These are phyloP conservation scores for Pseudotsuga menziesii DNA, from an alignment of 75 land plant species.

Conservation along the genomic window DNA sequence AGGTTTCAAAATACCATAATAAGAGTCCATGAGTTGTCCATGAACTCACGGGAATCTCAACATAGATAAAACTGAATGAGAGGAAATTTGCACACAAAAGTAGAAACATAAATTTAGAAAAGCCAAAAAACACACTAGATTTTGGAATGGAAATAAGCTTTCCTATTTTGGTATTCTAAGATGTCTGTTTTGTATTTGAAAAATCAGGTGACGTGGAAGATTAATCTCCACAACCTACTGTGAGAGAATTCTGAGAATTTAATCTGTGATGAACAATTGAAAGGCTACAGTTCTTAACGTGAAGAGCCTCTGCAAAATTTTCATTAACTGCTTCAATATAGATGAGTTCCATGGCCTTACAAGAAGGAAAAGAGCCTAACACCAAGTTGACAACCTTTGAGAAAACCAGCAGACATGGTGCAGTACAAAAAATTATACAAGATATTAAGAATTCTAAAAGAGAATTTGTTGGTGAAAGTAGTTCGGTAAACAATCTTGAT, in stretches of 20 bases:
- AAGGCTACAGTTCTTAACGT: conserved; percentile 1
- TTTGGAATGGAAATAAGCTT: neutral
- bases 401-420: neutral
- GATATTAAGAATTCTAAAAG: conserved; percentile 1
- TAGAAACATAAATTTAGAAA: neutral
- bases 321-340: neutral
- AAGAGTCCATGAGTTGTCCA: no score
- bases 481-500: neutral
- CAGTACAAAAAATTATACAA: neutral
- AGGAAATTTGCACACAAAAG: neutral
- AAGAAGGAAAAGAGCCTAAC: neutral
- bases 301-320: neutral
- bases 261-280: neutral
- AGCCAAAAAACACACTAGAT: neutral
- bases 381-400: neutral
- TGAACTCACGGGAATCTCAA: no score
- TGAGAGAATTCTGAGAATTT: neutral
- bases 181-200: neutral
- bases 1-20: no score
- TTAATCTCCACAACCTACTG: neutral
- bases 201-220: neutral
- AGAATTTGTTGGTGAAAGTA: neutral
- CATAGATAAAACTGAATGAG: no score
- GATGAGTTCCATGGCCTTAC: neutral
- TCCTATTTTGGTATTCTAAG: neutral